Percentiles rank a stretch among this genome's conserved stretches.
These are phyloP conservation scores for Gamsiella multidivaricata DNA, from an alignment of 192 early-diverging fungal genomes.

Conservation along the genomic window DNA sequence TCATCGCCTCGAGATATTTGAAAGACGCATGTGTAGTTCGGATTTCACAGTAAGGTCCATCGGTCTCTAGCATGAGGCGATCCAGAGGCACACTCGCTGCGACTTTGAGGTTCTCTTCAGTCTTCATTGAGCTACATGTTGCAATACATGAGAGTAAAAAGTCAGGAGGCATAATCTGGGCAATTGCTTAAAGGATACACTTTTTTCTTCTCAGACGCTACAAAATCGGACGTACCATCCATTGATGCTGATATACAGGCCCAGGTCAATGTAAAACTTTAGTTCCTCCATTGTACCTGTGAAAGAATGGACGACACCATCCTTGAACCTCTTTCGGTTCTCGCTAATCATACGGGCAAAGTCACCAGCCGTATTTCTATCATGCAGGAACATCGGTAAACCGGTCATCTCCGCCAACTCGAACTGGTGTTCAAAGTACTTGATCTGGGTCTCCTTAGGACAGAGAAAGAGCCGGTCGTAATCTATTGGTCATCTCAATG, in stretches of 20 bases:
- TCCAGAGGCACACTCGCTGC: conserved; percentile 79
- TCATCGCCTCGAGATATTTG: conserved; percentile 56
- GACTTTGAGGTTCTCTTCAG: conserved; percentile 81
- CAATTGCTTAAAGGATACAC: too few species aligned
- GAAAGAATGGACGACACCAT: conserved; percentile 91
- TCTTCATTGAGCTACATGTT: conserved; percentile 80
- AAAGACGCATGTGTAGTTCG: conserved; percentile 88
- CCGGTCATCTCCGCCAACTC: conserved; percentile 76
- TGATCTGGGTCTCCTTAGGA: conserved; percentile 74
- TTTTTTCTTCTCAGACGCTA: too few species aligned
- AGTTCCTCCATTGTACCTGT: conserved; percentile 77
- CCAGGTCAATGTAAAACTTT: conserved; percentile 69
- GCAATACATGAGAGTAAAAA: too few species aligned
- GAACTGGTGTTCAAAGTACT: conserved; percentile 84
- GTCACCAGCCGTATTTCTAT: conserved; percentile 74
- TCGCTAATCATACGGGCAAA: conserved; percentile 35
- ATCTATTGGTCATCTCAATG: conserved; percentile 67
- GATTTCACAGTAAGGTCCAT: conserved; percentile 93
- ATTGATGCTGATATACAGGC: conserved; percentile 90
- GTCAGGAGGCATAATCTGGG: not conserved
- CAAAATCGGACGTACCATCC: conserved; percentile 84
- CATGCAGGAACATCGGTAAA: conserved; percentile 93
- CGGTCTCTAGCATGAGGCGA: conserved; percentile 90
- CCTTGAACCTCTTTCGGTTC: conserved; percentile 70
- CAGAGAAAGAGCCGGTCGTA: conserved; percentile 92